phyloP scores from a whole-genome alignment of 2,329 filamentous ascomycete species.

The Aureobasidium sp. region DNA sequence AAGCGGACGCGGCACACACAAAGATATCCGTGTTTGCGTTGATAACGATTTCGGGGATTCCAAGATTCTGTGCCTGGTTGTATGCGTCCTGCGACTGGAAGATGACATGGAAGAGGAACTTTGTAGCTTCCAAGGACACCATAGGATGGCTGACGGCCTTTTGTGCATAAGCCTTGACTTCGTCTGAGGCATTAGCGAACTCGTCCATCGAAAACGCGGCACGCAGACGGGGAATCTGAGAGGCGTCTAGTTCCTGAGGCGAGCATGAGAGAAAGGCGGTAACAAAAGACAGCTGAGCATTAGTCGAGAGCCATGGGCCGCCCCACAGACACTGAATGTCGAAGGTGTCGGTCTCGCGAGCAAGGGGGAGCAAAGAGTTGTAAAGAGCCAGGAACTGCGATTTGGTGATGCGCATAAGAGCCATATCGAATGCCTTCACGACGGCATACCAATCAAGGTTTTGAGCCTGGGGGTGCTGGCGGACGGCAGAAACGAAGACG shows the following conservation, averaged over 20 bases:
- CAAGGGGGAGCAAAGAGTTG: slow-evolving; percentile 65
- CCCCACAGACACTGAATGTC: slow-evolving; percentile 90
- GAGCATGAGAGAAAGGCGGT: slow-evolving; percentile 73
- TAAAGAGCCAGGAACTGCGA: slow-evolving; percentile 77
- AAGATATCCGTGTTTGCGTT: slow-evolving; percentile 71
- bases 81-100: slow-evolving; percentile 51
- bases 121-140: slow-evolving; percentile 77
- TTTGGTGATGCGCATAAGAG: slow-evolving; percentile 65
- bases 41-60: slow-evolving; percentile 53
- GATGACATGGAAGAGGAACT: slow-evolving; percentile 55
- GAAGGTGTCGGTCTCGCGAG: slow-evolving; percentile 53
- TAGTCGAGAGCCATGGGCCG: slow-evolving; percentile 65
- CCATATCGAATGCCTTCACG: slow-evolving; percentile 71
- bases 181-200: slow-evolving; percentile 53
- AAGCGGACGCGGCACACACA: slow-evolving; percentile 67
- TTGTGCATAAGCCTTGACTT: slow-evolving; percentile 52
- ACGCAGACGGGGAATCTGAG: slow-evolving; percentile 68
- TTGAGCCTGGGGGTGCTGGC: slow-evolving; percentile 47
- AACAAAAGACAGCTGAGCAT: slow-evolving; percentile 90
- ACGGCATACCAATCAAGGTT: slow-evolving; percentile 61
- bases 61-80: slow-evolving; percentile 46
- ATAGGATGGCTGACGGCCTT: slow-evolving; percentile 75
- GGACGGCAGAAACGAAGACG: slow-evolving; percentile 53
- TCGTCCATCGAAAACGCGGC: slow-evolving; percentile 63
- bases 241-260: slow-evolving; percentile 70